Percentiles rank a stretch among this genome's conserved stretches.
Evolutionary conservation across 1,284 basidiomycete species (phyloP).

Genomic region (Ceratobasidium sp.): DNA sequence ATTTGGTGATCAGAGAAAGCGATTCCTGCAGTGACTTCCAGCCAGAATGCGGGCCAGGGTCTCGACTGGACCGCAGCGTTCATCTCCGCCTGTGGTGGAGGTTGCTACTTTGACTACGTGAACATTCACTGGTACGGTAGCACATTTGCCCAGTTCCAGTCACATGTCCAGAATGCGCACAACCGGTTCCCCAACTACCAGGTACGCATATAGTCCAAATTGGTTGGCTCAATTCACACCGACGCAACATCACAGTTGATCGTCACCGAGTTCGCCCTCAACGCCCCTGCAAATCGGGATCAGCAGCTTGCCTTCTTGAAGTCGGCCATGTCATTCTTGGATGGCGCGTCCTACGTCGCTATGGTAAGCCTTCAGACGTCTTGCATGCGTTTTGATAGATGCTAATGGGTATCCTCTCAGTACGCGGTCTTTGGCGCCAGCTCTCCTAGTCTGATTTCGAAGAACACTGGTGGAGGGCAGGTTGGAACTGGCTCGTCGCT

Average conservation of each 20-base stretch:
- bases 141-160: constrained; percentile 40
- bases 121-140: constrained; percentile 46
- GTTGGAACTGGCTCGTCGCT: constrained; percentile 42
- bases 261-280: constrained; percentile 39
- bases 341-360: constrained; percentile 41
- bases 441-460: constrained; percentile 18
- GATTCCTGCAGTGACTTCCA: constrained; percentile 38
- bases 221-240: not conserved
- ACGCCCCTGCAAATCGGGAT: constrained; percentile 26
- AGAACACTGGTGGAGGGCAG: constrained; percentile 38
- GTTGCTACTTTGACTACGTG: constrained; percentile 46
- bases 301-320: constrained; percentile 42
- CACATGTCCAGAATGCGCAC: constrained; percentile 41
- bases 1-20: constrained; percentile 14
- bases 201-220: not conserved
- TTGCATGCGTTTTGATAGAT: not conserved
- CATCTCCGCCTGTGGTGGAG: constrained; percentile 39
- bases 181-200: constrained; percentile 40
- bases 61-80: constrained; percentile 40
- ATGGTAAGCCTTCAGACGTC: constrained; percentile 5
- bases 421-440: constrained; percentile 39
- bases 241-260: constrained; percentile 1
- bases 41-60: constrained; percentile 27
- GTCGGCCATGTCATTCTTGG: constrained; percentile 37
- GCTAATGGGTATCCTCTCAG: not conserved